phyloP scores from a whole-genome alignment of 352 stramenopile genomes.

The Phytophthora niederhauseri region DNA sequence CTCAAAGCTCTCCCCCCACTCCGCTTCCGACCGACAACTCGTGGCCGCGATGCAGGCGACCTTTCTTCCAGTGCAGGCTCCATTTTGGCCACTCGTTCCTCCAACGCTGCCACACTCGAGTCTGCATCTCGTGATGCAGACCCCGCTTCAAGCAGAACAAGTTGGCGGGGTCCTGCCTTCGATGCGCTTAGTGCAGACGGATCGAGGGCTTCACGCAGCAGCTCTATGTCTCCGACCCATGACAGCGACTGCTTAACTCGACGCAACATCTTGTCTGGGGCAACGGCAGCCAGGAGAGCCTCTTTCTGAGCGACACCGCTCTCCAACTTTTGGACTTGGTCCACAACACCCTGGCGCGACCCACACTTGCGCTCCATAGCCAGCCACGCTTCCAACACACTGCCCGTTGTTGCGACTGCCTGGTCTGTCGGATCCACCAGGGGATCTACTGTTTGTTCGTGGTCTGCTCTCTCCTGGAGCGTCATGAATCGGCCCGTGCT shows the following conservation, averaged over 20 bases:
- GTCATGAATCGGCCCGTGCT: constrained; percentile 11
- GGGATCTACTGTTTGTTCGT: neutral
- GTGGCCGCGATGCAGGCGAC: too few species aligned
- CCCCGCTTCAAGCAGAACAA: neutral
- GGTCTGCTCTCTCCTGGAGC: constrained; percentile 3
- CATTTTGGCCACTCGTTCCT: neutral
- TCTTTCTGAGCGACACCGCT: neutral
- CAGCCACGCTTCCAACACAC: constrained; percentile 1
- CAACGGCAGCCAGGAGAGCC: neutral
- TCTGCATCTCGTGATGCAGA: neutral
- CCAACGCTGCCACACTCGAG: neutral
- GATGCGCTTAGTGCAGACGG: neutral
- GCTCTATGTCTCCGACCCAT: neutral
- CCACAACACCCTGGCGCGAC: neutral
- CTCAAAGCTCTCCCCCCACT: neutral
- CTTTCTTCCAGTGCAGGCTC: neutral
- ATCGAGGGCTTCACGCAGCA: neutral
- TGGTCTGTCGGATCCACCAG: too few species aligned
- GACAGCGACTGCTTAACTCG: neutral
- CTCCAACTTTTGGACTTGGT: constrained; percentile 2
- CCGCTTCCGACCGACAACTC: neutral
- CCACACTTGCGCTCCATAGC: neutral
- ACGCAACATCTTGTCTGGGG: neutral
- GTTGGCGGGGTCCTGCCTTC: neutral
- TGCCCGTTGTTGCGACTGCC: neutral